Conservation (phyloP, 2,329 filamentous ascomycete genomes). For the Myriosclerotinia curreyana region DNA sequence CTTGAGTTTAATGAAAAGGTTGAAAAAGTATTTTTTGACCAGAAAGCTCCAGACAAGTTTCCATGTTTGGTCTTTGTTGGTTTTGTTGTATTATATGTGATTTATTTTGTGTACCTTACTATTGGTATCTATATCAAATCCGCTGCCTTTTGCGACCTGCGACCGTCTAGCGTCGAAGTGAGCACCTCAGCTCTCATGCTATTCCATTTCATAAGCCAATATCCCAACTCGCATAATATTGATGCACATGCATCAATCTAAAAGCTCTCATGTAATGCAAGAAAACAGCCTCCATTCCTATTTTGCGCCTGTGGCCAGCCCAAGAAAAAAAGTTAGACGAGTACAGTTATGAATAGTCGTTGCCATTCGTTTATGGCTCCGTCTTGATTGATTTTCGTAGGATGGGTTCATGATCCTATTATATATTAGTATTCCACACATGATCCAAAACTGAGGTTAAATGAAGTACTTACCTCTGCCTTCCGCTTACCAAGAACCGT, state of each 20-base stretch:
- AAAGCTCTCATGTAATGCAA: constrained; percentile 1
- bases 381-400: constrained; percentile 37
- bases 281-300: background rate
- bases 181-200: background rate
- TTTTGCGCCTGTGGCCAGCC: background rate
- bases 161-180: background rate
- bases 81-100: background rate
- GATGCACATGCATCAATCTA: constrained; percentile 1
- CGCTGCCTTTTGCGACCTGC: background rate
- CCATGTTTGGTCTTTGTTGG: background rate
- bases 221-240: background rate
- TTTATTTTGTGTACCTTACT: background rate
- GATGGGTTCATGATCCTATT: constrained; percentile 18
- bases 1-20: too few relatives aligned
- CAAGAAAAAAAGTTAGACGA: background rate
- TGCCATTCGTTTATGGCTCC: constrained; percentile 8
- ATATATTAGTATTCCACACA: background rate
- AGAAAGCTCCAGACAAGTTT: too few relatives aligned
- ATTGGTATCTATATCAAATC: background rate
- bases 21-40: too few relatives aligned
- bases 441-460: background rate
- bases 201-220: constrained; percentile 2
- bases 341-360: background rate
- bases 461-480: constrained; percentile 51
- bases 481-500: constrained; percentile 68